Evolutionary conservation across 139 green algal genomes (phyloP), one percentile per base, ranked within the genome.

Genomic region (Chlamydomonas schloesseri): DNA sequence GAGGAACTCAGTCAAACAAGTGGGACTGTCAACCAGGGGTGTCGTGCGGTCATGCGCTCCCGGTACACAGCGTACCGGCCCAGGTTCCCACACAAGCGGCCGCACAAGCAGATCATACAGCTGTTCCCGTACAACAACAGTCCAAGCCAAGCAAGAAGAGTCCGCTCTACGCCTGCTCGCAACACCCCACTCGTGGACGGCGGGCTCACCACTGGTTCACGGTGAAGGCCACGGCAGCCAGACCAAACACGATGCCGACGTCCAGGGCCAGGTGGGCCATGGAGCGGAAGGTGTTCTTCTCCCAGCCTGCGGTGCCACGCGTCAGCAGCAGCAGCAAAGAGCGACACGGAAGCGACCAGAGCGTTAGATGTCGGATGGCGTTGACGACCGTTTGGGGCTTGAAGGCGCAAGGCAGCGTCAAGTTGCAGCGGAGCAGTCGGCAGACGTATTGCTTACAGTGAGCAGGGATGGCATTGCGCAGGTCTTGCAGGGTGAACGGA

Each of bases 401-500:
- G 55, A 62, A 24, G 55, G 55, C 20, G 18, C 6, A 24, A 24
- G 55, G n/a, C n/a, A n/a, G n/a, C n/a, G n/a, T n/a, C n/a, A n/a
- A n/a, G n/a, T 28, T 2, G 55, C 21, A 23, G 55, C 55, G 2
- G 10, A 23, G 55, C 10, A 15, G 13, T 13, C 53, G 15, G 53
- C 53, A 13, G 18, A 62, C 10, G 88, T 95, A 96, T 81, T 97
- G 85, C 88, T 93, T 98, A 64, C 64, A 97, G 57, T 96, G 85
- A 29, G 89, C 82, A 26, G 96, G 96, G 60, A 99, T 98, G 31
- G 96, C 95, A 64, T 94, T 89, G 55, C 94, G 92, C 42, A 99
- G 89, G 90, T 99, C 96, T 68, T 87, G 67, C 33, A 99, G 92
- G 3, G 90, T 89, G 89, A 99, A 99, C 4, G 96, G 96, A 37